These are phyloP conservation scores for Exophiala viscosa DNA, from an alignment of 2,329 filamentous ascomycete species.

Conservation along the genomic window DNA sequence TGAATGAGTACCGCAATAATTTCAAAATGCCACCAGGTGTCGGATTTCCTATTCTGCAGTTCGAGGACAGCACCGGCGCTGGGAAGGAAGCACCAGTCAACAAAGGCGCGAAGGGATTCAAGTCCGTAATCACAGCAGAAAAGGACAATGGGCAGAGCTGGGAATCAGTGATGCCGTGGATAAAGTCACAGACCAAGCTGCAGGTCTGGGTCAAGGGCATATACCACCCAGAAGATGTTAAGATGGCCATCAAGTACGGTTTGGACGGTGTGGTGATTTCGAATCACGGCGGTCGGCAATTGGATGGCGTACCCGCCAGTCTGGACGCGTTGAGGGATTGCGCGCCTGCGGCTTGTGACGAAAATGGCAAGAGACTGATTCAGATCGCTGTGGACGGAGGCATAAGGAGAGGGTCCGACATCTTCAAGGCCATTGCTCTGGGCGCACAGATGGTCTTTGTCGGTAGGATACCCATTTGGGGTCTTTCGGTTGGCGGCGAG, in stretches of 20 bases:
- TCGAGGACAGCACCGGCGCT: neutral
- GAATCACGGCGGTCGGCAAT: slow-evolving; percentile 37
- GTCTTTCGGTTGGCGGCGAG: slow-evolving; percentile 33
- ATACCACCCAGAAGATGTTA: slow-evolving; percentile 33
- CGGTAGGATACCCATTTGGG: slow-evolving; percentile 48
- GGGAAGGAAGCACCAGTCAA: neutral
- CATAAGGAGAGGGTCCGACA: slow-evolving; percentile 52
- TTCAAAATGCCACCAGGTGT: slow-evolving; percentile 36
- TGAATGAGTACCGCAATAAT: slow-evolving; percentile 53
- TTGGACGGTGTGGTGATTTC: slow-evolving; percentile 36
- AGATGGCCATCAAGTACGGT: slow-evolving; percentile 33
- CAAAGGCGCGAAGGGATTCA: neutral
- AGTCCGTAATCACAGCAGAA: neutral
- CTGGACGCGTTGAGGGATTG: slow-evolving; percentile 33
- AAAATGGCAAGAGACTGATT: slow-evolving; percentile 16
- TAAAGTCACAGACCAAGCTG: slow-evolving; percentile 37
- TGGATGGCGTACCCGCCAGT: slow-evolving; percentile 36
- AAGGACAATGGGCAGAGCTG: slow-evolving; percentile 45
- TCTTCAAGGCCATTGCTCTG: slow-evolving; percentile 55
- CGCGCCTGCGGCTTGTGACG: slow-evolving; percentile 21
- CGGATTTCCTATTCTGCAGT: slow-evolving; percentile 26
- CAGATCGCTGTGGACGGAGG: slow-evolving; percentile 52
- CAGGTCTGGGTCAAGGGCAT: slow-evolving; percentile 18
- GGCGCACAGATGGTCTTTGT: slow-evolving; percentile 50
- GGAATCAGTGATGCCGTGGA: slow-evolving; percentile 49